Conservation (phyloP, 345 rosid species). For the Arabis alpina region DNA sequence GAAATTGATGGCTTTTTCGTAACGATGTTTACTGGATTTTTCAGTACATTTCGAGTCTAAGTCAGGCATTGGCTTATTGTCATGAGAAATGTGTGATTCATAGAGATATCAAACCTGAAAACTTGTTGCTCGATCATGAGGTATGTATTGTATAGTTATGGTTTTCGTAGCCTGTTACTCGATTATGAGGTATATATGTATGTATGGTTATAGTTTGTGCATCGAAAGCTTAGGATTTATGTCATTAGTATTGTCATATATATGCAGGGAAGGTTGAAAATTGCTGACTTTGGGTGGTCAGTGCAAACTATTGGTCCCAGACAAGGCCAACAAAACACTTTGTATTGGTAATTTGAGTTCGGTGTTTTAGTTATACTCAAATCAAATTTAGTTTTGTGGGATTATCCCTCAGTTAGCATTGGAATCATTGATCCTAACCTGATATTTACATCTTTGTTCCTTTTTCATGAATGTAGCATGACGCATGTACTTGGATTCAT, state of each 20-base stretch:
- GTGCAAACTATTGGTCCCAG: too few species aligned
- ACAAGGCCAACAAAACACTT: too few species aligned
- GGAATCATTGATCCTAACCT: too few species aligned
- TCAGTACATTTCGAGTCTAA: constrained; percentile 90
- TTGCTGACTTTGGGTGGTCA: constrained; percentile 98
- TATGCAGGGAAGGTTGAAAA: constrained; percentile 81
- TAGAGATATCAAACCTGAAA: constrained; percentile 97
- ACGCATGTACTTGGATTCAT: too few species aligned
- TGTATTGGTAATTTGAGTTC: too few species aligned
- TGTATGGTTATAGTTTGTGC: not conserved
- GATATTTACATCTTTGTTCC: too few species aligned
- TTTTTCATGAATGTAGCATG: too few species aligned
- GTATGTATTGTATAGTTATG: constrained; percentile 41
- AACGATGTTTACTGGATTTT: constrained; percentile 31
- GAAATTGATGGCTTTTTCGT: not conserved
- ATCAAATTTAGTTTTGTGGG: too few species aligned
- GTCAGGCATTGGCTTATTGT: constrained; percentile 86
- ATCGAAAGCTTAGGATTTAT: not conserved
- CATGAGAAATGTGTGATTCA: constrained; percentile 93
- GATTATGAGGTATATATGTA: constrained; percentile 76
- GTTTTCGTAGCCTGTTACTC: constrained; percentile 62
- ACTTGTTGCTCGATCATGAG: constrained; percentile 94
- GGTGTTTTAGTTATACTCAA: too few species aligned
- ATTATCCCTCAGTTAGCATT: too few species aligned
- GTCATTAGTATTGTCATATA: not conserved